phyloP scores from a whole-genome alignment of 2,329 filamentous ascomycete genomes.

The Epichloe sp. region DNA sequence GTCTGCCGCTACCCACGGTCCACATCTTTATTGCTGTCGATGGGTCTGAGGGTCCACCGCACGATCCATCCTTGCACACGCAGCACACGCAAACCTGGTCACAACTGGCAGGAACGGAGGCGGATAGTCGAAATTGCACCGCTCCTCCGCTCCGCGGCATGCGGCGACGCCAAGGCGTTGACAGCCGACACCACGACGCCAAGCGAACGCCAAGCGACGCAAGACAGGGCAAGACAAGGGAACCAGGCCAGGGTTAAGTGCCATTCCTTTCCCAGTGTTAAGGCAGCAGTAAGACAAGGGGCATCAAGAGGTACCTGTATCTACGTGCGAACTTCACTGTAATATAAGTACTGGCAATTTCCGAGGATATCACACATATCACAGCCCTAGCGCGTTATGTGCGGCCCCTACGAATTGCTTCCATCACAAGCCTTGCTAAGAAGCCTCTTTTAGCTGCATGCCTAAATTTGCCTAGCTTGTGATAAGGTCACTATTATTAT shows the following conservation, averaged over 20 bases:
- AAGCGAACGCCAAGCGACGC: neutral
- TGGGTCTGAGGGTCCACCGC: neutral
- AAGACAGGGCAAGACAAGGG: neutral
- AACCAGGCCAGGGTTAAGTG: neutral
- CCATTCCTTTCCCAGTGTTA: no score
- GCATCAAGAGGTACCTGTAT: no score
- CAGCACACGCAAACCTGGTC: neutral
- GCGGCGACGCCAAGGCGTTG: neutral
- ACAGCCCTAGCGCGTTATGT: no score
- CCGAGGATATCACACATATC: no score
- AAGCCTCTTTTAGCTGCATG: no score
- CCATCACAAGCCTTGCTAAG: no score
- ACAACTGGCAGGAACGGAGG: conserved; percentile 10
- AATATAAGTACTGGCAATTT: no score
- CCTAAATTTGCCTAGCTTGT: no score
- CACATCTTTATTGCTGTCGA: neutral
- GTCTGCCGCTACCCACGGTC: neutral
- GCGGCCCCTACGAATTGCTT: no score
- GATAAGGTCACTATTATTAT: no score
- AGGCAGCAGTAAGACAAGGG: no score
- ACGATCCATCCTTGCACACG: neutral
- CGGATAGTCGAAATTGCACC: conserved; percentile 16
- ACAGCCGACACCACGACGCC: neutral
- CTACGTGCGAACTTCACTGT: no score
- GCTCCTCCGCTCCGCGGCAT: conserved; percentile 13